A percentile compares a stretch with the other conserved stretches of the same genome.
phyloP scores from a whole-genome alignment of 2,329 filamentous ascomycete species.

The Microsporum audouinii region DNA sequence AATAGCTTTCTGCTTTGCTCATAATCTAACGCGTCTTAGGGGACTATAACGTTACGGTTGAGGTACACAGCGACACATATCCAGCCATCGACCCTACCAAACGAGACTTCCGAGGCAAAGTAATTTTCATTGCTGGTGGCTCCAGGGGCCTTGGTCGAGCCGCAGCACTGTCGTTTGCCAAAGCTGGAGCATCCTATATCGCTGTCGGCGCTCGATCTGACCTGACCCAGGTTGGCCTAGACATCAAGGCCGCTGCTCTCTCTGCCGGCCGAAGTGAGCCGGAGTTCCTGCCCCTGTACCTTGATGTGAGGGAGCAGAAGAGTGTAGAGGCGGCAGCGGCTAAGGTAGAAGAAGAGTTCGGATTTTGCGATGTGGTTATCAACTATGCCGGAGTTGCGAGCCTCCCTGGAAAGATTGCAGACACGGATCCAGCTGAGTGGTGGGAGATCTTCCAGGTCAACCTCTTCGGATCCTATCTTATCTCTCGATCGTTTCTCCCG shows the following conservation, averaged over 20 bases:
- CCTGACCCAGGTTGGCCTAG: slow-evolving; percentile 28
- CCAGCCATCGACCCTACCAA: slow-evolving; percentile 35
- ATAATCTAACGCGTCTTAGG: not conserved
- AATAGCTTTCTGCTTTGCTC: not conserved
- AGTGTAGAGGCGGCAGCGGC: slow-evolving; percentile 29
- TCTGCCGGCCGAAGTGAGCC: slow-evolving; percentile 27
- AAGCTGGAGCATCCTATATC: slow-evolving; percentile 42
- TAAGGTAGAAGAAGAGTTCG: slow-evolving; percentile 23
- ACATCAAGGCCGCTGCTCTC: slow-evolving; percentile 28
- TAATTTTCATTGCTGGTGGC: slow-evolving; percentile 45
- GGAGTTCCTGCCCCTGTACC: slow-evolving; percentile 32
- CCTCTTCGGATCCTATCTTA: slow-evolving; percentile 38
- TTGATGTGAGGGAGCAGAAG: slow-evolving; percentile 34
- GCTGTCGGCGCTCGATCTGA: slow-evolving; percentile 43
- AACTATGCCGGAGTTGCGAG: slow-evolving; percentile 38
- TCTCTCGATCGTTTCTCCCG: slow-evolving; percentile 38
- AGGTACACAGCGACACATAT: slow-evolving; percentile 26
- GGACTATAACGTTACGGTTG: slow-evolving; percentile 14
- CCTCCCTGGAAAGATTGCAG: slow-evolving; percentile 19
- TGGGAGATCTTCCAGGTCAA: slow-evolving; percentile 41
- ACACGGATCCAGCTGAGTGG: slow-evolving; percentile 29
- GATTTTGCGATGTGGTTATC: slow-evolving; percentile 36
- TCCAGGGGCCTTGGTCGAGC: slow-evolving; percentile 45
- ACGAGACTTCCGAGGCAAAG: slow-evolving; percentile 31
- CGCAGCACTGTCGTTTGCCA: slow-evolving; percentile 46